These are phyloP conservation scores for Canariomyces notabilis DNA, from an alignment of 2,329 filamentous ascomycete species.

Conservation along the genomic window DNA sequence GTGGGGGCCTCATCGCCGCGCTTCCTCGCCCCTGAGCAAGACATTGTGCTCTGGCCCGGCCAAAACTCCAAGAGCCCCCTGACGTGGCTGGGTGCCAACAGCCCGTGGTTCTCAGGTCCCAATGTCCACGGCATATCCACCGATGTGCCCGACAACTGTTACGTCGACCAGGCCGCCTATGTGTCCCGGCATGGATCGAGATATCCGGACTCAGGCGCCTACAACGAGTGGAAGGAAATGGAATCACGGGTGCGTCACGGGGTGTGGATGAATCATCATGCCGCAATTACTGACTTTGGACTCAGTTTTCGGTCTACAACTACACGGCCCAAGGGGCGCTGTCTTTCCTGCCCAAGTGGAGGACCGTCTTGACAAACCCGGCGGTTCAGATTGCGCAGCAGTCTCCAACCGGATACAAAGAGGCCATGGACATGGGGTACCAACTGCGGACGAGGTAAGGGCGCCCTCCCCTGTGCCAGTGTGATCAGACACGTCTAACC, in stretches of 20 bases:
- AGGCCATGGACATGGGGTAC: slow-evolving; percentile 53
- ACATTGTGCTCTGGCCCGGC: no score
- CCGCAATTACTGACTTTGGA: not conserved
- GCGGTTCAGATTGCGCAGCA: slow-evolving; percentile 52
- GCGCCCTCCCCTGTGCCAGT: no score
- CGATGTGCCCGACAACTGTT: slow-evolving; percentile 50
- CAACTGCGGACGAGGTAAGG: slow-evolving; percentile 43
- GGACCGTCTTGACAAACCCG: slow-evolving; percentile 51
- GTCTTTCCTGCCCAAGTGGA: slow-evolving; percentile 54
- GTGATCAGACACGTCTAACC: no score
- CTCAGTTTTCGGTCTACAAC: slow-evolving; percentile 47
- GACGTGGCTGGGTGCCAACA: no score
- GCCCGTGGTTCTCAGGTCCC: slow-evolving; percentile 51
- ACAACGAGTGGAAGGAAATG: slow-evolving; percentile 50
- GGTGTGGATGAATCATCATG: no score
- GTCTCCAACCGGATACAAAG: slow-evolving; percentile 59
- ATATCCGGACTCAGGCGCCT: slow-evolving; percentile 58
- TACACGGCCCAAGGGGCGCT: slow-evolving; percentile 51
- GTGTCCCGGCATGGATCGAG: slow-evolving; percentile 57
- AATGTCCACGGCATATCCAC: slow-evolving; percentile 52
- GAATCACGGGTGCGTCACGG: slow-evolving; percentile 37
- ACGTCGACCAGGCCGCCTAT: slow-evolving; percentile 56
- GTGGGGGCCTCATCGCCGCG: no score
- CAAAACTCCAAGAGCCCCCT: no score
- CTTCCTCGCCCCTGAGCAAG: no score